Evolutionary conservation across 345 rosid species (phyloP).

Genomic region (Streptanthus diversifolius): DNA sequence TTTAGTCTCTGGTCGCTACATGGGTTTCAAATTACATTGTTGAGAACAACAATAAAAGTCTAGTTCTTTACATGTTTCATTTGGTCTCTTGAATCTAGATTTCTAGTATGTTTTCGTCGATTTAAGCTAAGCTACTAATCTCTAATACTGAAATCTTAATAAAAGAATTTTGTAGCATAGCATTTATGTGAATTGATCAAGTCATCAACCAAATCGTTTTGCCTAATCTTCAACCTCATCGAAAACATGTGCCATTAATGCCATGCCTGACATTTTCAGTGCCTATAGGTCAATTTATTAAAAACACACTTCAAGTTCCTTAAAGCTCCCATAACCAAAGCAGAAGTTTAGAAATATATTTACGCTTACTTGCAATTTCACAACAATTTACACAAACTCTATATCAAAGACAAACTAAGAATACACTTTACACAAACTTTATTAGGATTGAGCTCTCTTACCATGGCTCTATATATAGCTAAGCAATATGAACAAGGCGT

Average conservation of each 20-base stretch:
- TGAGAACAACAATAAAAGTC: background rate
- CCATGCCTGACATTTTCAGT: background rate
- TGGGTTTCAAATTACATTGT: slow-evolving; percentile 73
- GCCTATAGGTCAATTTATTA: background rate
- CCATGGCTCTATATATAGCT: background rate
- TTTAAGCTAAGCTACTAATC: background rate
- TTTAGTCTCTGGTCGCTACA: slow-evolving; percentile 46
- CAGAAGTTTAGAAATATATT: background rate
- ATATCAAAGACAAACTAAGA: slow-evolving; percentile 8
- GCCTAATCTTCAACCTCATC: background rate
- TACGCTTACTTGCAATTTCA: background rate
- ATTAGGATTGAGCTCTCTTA: background rate
- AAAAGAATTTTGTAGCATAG: background rate
- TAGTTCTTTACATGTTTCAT: slow-evolving; percentile 11
- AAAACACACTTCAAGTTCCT: background rate
- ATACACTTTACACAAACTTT: slow-evolving; percentile 13
- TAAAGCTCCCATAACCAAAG: background rate
- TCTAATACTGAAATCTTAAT: background rate
- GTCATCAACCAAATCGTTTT: background rate
- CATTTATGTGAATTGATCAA: background rate
- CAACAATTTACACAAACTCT: background rate
- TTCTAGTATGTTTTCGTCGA: background rate
- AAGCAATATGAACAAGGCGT: slow-evolving; percentile 27
- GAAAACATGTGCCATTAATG: background rate
- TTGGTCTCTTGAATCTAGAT: background rate